These are phyloP conservation scores for Coffea eugenioides DNA, from an alignment of 257 asterid genomes.

Conservation along the genomic window DNA sequence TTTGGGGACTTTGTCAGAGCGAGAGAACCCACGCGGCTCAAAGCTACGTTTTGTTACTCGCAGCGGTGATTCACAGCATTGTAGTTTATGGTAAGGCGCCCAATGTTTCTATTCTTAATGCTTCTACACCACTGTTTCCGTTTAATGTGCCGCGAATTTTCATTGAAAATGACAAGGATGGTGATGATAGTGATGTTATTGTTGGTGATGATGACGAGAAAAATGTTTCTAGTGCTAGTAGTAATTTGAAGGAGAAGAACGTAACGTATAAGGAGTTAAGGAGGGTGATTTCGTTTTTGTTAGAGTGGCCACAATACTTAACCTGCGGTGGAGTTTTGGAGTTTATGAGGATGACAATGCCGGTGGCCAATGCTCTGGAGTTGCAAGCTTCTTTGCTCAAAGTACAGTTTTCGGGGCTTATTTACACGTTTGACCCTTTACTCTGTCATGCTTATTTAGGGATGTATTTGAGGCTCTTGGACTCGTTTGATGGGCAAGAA, in stretches of 20 bases:
- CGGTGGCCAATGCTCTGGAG: slow-evolving; percentile 71
- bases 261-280: slow-evolving; percentile 60
- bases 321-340: slow-evolving; percentile 75
- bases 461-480: slow-evolving; percentile 53
- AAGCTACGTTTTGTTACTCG: slow-evolving; percentile 58
- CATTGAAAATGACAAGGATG: slow-evolving; percentile 8
- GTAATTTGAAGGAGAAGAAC: slow-evolving; percentile 41
- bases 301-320: slow-evolving; percentile 69
- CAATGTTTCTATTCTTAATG: slow-evolving; percentile 45
- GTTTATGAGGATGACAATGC: slow-evolving; percentile 59
- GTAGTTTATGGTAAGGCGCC: slow-evolving; percentile 53
- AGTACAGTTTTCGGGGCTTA: slow-evolving; percentile 82
- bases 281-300: slow-evolving; percentile 74
- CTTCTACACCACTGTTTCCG: slow-evolving; percentile 65
- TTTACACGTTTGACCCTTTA: slow-evolving; percentile 76
- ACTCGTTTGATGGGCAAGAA: slow-evolving; percentile 73
- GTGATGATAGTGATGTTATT: background rate
- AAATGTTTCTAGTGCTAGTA: slow-evolving; percentile 22
- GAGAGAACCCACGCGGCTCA: slow-evolving; percentile 91
- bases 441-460: slow-evolving; percentile 74
- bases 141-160: slow-evolving; percentile 59
- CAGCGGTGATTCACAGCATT: slow-evolving; percentile 41
- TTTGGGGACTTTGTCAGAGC: slow-evolving; percentile 75
- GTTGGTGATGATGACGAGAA: slow-evolving; percentile 28
- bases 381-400: slow-evolving; percentile 85